Conservation (phyloP, 805 yeast species). For the Candida alai region DNA sequence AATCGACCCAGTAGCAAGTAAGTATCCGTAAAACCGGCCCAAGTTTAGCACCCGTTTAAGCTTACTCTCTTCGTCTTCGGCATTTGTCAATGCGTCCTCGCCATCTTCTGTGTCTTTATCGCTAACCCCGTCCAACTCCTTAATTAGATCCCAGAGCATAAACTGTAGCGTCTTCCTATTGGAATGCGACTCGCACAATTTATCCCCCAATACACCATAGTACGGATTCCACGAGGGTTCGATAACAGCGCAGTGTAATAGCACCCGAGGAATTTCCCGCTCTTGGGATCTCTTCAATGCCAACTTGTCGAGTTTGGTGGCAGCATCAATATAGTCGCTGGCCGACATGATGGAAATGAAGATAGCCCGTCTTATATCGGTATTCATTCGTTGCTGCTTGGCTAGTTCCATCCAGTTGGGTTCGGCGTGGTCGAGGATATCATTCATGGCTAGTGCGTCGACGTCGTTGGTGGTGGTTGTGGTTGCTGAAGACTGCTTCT, state of each 20-base stretch:
- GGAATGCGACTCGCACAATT: constrained; percentile 70
- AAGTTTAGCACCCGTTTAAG: constrained; percentile 61
- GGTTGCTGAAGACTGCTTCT: constrained; percentile 2
- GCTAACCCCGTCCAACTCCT: constrained; percentile 54
- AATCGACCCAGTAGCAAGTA: constrained; percentile 70
- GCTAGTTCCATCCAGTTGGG: constrained; percentile 92
- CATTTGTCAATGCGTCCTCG: constrained; percentile 25
- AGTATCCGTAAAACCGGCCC: constrained; percentile 76
- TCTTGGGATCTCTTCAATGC: constrained; percentile 75
- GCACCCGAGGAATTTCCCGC: constrained; percentile 79
- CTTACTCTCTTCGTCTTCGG: constrained; percentile 51
- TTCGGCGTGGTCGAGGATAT: constrained; percentile 61
- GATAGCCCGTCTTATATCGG: constrained; percentile 90
- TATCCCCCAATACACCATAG: constrained; percentile 75
- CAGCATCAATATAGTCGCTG: constrained; percentile 85
- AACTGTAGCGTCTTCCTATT: constrained; percentile 85
- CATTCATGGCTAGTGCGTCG: constrained; percentile 48
- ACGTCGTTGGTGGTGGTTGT: constrained; percentile 13
- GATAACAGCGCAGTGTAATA: constrained; percentile 79
- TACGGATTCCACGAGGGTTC: constrained; percentile 88
- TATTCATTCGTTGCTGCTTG: constrained; percentile 84
- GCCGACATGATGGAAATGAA: constrained; percentile 95
- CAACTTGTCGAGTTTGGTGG: constrained; percentile 74
- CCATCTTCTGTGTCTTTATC: constrained; percentile 35
- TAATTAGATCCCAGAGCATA: constrained; percentile 80